phyloP scores from a whole-genome alignment of 257 asterid genomes.

The Solanum etuberosum region DNA sequence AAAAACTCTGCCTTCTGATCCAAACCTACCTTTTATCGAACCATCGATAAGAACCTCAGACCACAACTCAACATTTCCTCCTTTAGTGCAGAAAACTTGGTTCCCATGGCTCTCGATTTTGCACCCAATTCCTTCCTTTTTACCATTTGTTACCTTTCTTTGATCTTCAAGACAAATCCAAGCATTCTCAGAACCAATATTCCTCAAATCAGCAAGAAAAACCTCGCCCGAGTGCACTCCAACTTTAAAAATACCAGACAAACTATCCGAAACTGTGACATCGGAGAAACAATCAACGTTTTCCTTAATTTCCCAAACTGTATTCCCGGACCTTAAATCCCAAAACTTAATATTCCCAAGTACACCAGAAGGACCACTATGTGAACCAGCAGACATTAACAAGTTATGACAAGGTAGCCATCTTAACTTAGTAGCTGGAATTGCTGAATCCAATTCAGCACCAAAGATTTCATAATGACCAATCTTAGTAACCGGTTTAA shows the following conservation, averaged over 20 bases:
- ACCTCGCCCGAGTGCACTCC: conserved; percentile 80
- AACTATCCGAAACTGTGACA: conserved; percentile 41
- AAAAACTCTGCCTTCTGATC: conserved; percentile 30
- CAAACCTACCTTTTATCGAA: background rate
- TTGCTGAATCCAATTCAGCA: conserved; percentile 80
- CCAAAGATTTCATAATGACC: conserved; percentile 83
- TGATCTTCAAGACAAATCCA: conserved; percentile 74
- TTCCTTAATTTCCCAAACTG: conserved; percentile 62
- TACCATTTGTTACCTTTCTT: conserved; percentile 46
- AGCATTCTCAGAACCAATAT: conserved; percentile 24
- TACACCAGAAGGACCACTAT: conserved; percentile 81
- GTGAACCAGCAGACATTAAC: conserved; percentile 93
- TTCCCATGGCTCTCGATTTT: conserved; percentile 60
- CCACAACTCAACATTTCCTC: conserved; percentile 74
- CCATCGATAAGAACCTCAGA: conserved; percentile 46
- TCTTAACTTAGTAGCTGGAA: conserved; percentile 75
- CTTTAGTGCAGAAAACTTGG: conserved; percentile 68
- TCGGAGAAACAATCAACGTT: conserved; percentile 78
- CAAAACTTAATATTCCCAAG: conserved; percentile 64
- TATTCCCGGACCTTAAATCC: conserved; percentile 71
- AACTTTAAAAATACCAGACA: conserved; percentile 52
- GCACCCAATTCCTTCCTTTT: conserved; percentile 76
- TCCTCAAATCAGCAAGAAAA: conserved; percentile 60
- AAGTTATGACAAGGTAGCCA: conserved; percentile 65
- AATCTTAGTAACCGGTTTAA: conserved; percentile 39